phyloP scores from a whole-genome alignment of 1,284 basidiomycete genomes.

The Cryptococcus sp. region DNA sequence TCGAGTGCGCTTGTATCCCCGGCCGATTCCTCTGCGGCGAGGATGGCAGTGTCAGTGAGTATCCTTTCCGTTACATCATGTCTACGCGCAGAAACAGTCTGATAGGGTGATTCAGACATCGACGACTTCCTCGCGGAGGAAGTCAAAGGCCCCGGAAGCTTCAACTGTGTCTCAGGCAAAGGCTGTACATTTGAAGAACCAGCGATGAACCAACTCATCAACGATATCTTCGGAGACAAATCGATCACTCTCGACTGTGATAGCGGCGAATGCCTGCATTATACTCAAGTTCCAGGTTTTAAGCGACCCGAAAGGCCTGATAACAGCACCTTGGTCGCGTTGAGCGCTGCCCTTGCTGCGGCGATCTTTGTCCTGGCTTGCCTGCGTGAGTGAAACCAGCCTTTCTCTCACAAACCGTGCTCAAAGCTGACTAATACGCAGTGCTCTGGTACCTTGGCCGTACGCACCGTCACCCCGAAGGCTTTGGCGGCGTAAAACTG shows the following conservation, averaged over 20 bases:
- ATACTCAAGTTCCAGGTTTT: slow-evolving; percentile 91
- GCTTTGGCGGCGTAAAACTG: slow-evolving; percentile 74
- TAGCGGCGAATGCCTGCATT: slow-evolving; percentile 91
- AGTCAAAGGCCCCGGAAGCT: slow-evolving; percentile 86
- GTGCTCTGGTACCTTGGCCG: slow-evolving; percentile 88
- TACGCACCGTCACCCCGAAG: slow-evolving; percentile 61
- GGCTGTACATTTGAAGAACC: slow-evolving; percentile 89
- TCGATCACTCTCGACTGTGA: slow-evolving; percentile 85
- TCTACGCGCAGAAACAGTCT: background rate
- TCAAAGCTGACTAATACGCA: slow-evolving; percentile 38
- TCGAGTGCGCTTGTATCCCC: slow-evolving; percentile 88
- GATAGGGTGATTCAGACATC: slow-evolving; percentile 66
- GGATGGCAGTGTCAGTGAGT: slow-evolving; percentile 85
- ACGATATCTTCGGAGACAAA: slow-evolving; percentile 87
- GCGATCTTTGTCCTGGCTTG: slow-evolving; percentile 58
- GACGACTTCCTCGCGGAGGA: slow-evolving; percentile 86
- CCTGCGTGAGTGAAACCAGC: slow-evolving; percentile 41
- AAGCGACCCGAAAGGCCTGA: slow-evolving; percentile 76
- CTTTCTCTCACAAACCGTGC: background rate
- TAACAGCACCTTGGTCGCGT: slow-evolving; percentile 75
- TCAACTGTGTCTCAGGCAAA: slow-evolving; percentile 74
- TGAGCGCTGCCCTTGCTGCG: slow-evolving; percentile 77
- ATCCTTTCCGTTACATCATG: background rate
- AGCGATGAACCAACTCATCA: slow-evolving; percentile 93
- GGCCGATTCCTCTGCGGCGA: slow-evolving; percentile 94